Percentiles rank a stretch among this genome's conserved stretches.
phyloP scores from a whole-genome alignment of 129 eudicot species.

The Tagetes erecta region DNA sequence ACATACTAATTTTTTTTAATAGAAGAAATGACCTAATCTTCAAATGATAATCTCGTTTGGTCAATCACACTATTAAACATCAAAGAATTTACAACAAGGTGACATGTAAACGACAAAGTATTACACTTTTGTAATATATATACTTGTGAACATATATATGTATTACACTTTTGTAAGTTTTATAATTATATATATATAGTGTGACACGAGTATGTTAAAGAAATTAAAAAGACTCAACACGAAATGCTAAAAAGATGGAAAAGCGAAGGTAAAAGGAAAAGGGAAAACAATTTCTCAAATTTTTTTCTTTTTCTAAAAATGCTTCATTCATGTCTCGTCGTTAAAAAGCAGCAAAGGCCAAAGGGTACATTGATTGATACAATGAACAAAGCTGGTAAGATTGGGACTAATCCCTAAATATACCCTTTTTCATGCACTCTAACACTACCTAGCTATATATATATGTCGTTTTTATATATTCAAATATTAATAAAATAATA shows the following conservation, averaged over 20 bases:
- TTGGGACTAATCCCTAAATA: constrained; percentile 23
- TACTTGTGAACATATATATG: too few relatives aligned
- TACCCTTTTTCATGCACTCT: constrained; percentile 3
- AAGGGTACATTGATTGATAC: not conserved
- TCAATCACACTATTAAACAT: too few relatives aligned
- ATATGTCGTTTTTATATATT: too few relatives aligned
- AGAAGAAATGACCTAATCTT: too few relatives aligned
- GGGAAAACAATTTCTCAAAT: constrained; percentile 9
- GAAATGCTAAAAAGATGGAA: constrained; percentile 3
- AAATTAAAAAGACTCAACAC: not conserved
- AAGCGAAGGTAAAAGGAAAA: constrained; percentile 17
- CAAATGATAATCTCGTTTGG: too few relatives aligned
- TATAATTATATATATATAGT: not conserved
- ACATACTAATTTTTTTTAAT: too few relatives aligned
- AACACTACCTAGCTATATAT: not conserved
- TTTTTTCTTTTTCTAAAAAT: constrained; percentile 23
- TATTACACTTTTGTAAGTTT: not conserved
- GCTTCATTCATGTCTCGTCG: constrained; percentile 35
- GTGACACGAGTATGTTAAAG: not conserved
- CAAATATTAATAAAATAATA: too few relatives aligned
- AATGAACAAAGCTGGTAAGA: constrained; percentile 16
- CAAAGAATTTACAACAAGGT: too few relatives aligned
- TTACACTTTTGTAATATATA: too few relatives aligned
- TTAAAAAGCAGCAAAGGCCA: constrained; percentile 1
- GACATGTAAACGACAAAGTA: too few relatives aligned